Conservation (phyloP, 148 eudicot species). For the Beta vulgaris region DNA sequence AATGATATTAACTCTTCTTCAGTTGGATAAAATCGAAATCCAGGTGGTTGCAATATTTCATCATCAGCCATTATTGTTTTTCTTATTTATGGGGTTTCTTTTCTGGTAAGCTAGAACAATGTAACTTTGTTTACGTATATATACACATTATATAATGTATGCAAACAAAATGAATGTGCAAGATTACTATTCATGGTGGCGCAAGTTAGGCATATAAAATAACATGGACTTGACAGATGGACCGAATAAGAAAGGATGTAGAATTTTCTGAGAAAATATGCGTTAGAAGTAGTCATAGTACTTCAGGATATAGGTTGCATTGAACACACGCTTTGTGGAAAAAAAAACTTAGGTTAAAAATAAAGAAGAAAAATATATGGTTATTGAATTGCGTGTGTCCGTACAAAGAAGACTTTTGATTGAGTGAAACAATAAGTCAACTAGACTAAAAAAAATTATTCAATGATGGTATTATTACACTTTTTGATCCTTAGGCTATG, state of each 20-base stretch:
- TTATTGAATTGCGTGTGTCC: neutral
- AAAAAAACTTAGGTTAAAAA: neutral
- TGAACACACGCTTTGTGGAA: neutral
- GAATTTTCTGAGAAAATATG: neutral
- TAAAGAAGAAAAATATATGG: neutral
- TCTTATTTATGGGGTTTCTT: too few species aligned
- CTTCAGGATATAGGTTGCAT: neutral
- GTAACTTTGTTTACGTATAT: neutral
- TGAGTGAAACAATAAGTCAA: neutral
- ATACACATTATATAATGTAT: neutral
- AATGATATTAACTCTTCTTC: conserved; percentile 57
- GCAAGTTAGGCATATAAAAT: too few species aligned
- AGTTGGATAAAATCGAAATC: conserved; percentile 56
- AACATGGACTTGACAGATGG: too few species aligned
- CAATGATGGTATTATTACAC: too few species aligned
- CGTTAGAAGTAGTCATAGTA: neutral
- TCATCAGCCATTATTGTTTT: neutral
- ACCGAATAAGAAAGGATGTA: neutral
- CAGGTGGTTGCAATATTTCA: conserved; percentile 17
- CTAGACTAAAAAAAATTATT: too few species aligned
- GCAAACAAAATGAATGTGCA: too few species aligned
- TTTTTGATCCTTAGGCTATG: too few species aligned
- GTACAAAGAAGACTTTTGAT: neutral
- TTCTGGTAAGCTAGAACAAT: neutral
- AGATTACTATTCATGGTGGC: too few species aligned